phyloP scores from a whole-genome alignment of 352 stramenopile species.

The Lagenidium sp. region DNA sequence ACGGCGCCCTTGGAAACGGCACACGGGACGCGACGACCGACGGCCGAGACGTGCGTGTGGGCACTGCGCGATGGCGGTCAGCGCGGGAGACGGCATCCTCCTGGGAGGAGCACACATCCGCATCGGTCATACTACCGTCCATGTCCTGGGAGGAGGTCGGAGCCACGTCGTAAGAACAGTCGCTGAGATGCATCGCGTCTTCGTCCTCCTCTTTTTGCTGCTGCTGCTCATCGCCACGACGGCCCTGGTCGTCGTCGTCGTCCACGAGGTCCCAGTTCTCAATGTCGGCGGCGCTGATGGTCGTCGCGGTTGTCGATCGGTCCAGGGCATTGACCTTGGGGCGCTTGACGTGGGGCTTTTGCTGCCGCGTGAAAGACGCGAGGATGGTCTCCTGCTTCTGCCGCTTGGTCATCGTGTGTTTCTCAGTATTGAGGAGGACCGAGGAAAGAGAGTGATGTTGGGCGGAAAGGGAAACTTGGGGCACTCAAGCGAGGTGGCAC shows the following conservation, averaged over 20 bases:
- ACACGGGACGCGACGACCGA: too few species aligned
- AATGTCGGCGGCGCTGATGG: background rate
- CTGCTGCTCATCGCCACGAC: too few species aligned
- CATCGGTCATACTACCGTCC: slow-evolving; percentile 43
- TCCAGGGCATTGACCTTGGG: slow-evolving; percentile 1
- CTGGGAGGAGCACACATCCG: slow-evolving; percentile 45
- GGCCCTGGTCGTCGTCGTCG: slow-evolving; percentile 13
- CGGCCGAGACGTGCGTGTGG: too few species aligned
- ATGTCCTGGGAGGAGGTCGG: too few species aligned
- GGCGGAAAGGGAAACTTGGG: too few species aligned
- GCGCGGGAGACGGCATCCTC: slow-evolving; percentile 34
- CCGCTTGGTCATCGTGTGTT: slow-evolving; percentile 14
- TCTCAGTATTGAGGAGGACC: background rate
- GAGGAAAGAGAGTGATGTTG: too few species aligned
- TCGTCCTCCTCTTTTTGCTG: too few species aligned
- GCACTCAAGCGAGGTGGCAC: too few species aligned
- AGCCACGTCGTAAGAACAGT: too few species aligned
- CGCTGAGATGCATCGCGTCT: too few species aligned
- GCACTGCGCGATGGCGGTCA: too few species aligned
- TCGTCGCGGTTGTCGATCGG: background rate
- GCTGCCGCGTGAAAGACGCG: slow-evolving; percentile 15
- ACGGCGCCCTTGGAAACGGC: too few species aligned
- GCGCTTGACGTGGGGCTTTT: slow-evolving; percentile 21
- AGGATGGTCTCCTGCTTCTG: slow-evolving; percentile 18
- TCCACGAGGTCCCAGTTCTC: slow-evolving; percentile 1